A percentile compares a stretch with the other conserved stretches of the same genome.
Evolutionary conservation across 116 monocot species (phyloP).

Genomic region (Phalaenopsis hybrid): DNA sequence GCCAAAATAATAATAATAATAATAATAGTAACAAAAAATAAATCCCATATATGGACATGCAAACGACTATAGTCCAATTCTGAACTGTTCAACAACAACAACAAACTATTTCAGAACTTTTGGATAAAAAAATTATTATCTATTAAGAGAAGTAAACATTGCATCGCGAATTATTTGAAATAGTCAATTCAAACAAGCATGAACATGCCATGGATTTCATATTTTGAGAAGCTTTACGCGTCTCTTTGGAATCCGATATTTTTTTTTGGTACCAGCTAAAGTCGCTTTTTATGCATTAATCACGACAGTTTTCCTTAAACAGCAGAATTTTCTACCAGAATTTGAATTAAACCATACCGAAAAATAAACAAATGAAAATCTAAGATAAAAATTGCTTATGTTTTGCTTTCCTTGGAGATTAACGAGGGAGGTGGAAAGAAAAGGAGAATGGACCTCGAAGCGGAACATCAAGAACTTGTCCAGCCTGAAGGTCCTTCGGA

Average conservation of each 20-base stretch:
- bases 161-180: not conserved
- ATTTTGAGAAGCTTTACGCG: not conserved
- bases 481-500: slow-evolving; percentile 38
- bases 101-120: not conserved
- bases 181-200: not conserved
- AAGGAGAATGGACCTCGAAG: slow-evolving; percentile 30
- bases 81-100: not conserved
- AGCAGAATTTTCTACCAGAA: not conserved
- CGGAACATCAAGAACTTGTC: slow-evolving; percentile 68
- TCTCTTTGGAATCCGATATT: not conserved
- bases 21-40: not conserved
- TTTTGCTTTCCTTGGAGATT: not conserved
- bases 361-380: not conserved
- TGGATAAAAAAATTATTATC: not conserved
- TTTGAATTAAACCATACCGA: not conserved
- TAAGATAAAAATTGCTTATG: too few species aligned
- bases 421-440: not conserved
- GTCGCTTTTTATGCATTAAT: not conserved
- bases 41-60: not conserved
- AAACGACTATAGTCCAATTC: not conserved
- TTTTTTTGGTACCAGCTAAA: not conserved
- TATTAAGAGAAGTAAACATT: not conserved
- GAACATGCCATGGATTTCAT: not conserved
- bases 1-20: too few species aligned
- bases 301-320: not conserved